Percentiles rank a stretch among this genome's conserved stretches.
These are phyloP conservation scores for Phytophthora sp. DNA, from an alignment of 352 stramenopile species.

Conservation along the genomic window DNA sequence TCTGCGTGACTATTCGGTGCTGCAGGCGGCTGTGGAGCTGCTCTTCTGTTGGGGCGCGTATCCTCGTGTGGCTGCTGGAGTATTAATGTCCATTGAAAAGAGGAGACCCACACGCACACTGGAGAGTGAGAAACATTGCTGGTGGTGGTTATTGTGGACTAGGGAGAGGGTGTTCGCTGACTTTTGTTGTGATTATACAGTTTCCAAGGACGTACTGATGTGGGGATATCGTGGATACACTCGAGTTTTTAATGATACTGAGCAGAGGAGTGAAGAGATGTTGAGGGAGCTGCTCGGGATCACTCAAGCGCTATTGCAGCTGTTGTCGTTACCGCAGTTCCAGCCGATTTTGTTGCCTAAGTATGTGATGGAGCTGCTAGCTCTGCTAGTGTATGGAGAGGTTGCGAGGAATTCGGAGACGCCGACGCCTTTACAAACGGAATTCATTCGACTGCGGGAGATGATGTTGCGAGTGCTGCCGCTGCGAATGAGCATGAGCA, in stretches of 20 bases:
- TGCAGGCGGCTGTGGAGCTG: constrained; percentile 81
- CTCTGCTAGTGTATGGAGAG: constrained; percentile 65
- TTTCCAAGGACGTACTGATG: constrained; percentile 60
- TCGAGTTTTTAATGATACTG: constrained; percentile 6
- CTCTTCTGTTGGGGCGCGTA: constrained; percentile 75
- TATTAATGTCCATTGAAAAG: constrained; percentile 66
- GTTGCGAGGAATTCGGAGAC: constrained; percentile 30
- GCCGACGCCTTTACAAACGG: constrained; percentile 21
- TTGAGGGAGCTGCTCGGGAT: constrained; percentile 49
- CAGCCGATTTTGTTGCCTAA: constrained; percentile 82
- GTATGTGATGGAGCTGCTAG: constrained; percentile 80
- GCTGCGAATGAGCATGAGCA: constrained; percentile 77
- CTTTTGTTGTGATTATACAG: constrained; percentile 32
- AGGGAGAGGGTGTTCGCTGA: constrained; percentile 7
- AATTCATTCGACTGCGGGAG: constrained; percentile 47
- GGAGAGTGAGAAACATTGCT: constrained; percentile 55
- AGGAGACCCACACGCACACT: constrained; percentile 82
- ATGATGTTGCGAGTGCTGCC: constrained; percentile 61
- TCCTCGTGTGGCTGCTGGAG: constrained; percentile 53
- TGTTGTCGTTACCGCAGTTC: constrained; percentile 76
- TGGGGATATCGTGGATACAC: constrained; percentile 43
- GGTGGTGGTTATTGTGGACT: background rate
- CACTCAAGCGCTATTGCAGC: constrained; percentile 54
- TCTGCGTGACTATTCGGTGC: constrained; percentile 82
- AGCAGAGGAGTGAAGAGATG: constrained; percentile 18